Conservation (phyloP, 192 early-diverging fungal genomes). For the Entomortierella beljakovae region DNA sequence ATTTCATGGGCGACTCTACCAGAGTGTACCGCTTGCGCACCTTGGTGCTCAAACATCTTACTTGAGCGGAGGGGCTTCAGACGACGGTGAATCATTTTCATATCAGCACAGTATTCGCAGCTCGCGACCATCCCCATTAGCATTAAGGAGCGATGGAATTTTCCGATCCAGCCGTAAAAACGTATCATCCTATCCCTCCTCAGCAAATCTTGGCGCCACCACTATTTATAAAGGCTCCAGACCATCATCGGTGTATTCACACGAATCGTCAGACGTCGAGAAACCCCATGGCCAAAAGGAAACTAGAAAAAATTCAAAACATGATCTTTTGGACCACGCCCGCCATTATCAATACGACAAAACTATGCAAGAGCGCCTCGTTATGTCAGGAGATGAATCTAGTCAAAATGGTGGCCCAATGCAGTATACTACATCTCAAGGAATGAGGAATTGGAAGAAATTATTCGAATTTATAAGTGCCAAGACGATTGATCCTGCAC, state of each 20-base stretch:
- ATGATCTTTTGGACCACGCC: background rate
- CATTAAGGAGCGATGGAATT: slow-evolving; percentile 8
- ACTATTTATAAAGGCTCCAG: background rate
- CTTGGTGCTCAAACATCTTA: slow-evolving; percentile 33
- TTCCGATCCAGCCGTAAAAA: slow-evolving; percentile 2
- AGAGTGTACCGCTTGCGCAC: slow-evolving; percentile 12
- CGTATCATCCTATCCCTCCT: slow-evolving; percentile 15
- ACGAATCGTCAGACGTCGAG: slow-evolving; percentile 41
- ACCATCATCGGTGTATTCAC: slow-evolving; percentile 19
- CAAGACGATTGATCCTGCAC: slow-evolving; percentile 49
- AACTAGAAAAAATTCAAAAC: background rate
- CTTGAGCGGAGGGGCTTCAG: slow-evolving; percentile 41
- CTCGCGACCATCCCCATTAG: slow-evolving; percentile 17
- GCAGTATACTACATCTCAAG: slow-evolving; percentile 50
- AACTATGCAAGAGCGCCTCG: background rate
- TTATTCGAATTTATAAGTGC: slow-evolving; percentile 51
- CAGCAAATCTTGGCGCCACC: slow-evolving; percentile 14
- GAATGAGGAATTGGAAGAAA: slow-evolving; percentile 53
- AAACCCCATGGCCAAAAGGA: slow-evolving; percentile 3
- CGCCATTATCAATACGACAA: slow-evolving; percentile 1
- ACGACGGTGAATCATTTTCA: slow-evolving; percentile 49
- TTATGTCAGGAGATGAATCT: slow-evolving; percentile 43
- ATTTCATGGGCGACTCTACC: slow-evolving; percentile 36
- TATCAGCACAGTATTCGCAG: slow-evolving; percentile 44
- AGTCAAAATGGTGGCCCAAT: slow-evolving; percentile 28